These are phyloP conservation scores for Plantago ovata DNA, from an alignment of 257 asterid genomes.

Conservation along the genomic window DNA sequence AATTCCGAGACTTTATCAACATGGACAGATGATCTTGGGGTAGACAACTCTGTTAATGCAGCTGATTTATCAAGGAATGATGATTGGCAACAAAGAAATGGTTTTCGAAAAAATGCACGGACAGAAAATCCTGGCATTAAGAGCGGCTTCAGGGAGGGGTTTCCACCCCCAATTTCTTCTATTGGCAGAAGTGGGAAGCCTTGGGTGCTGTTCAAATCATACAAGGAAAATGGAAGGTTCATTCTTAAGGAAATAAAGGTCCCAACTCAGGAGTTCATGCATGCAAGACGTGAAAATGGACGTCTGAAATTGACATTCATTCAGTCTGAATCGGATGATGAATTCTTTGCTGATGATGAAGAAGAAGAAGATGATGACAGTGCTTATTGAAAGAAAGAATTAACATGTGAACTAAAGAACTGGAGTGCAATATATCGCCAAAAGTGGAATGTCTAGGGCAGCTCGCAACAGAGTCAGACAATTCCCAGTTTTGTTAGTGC, in stretches of 20 bases:
- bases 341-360: background rate
- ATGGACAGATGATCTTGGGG: constrained; percentile 73
- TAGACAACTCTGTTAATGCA: constrained; percentile 59
- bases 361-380: constrained; percentile 19
- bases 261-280: constrained; percentile 71
- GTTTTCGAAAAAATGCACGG: constrained; percentile 14
- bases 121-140: constrained; percentile 25
- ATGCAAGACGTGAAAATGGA: constrained; percentile 77
- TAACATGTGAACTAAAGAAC: background rate
- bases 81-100: constrained; percentile 23
- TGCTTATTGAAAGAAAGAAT: background rate
- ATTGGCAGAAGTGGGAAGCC: constrained; percentile 79
- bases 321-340: constrained; percentile 55
- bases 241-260: constrained; percentile 62
- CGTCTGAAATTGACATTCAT: constrained; percentile 55
- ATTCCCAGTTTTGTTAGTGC: constrained; percentile 14
- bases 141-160: constrained; percentile 32
- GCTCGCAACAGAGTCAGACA: constrained; percentile 2
- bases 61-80: constrained; percentile 38
- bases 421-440: background rate
- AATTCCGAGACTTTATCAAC: constrained; percentile 45
- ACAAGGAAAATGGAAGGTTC: constrained; percentile 67
- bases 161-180: constrained; percentile 86
- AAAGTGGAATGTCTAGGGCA: background rate
- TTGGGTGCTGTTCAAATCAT: constrained; percentile 55